These are phyloP conservation scores for Alternaria triticina DNA, from an alignment of 2,329 filamentous ascomycete species.

Conservation along the genomic window DNA sequence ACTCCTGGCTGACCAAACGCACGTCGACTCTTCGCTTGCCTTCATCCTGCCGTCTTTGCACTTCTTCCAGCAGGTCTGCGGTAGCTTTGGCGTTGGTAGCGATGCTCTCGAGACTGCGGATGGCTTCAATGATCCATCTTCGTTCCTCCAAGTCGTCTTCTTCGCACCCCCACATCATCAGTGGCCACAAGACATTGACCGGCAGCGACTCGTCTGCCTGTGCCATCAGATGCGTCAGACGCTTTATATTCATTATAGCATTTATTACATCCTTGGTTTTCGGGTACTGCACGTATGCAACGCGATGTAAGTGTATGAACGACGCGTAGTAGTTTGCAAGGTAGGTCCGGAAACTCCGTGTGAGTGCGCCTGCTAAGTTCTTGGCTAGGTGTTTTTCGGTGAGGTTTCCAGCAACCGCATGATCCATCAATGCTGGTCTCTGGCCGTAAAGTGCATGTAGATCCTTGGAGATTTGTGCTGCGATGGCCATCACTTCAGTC, in stretches of 20 bases:
- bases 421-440: conserved; percentile 62
- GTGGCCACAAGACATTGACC: conserved; percentile 64
- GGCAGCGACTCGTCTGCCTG: conserved; percentile 57
- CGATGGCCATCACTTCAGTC: conserved; percentile 64
- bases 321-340: conserved; percentile 64
- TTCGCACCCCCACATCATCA: conserved; percentile 63
- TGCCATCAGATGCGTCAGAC: conserved; percentile 55
- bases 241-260: conserved; percentile 59
- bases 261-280: conserved; percentile 58
- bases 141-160: conserved; percentile 58
- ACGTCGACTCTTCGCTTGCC: conserved; percentile 48
- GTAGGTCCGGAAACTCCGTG: conserved; percentile 62
- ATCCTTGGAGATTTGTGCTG: conserved; percentile 58
- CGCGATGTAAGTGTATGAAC: conserved; percentile 63
- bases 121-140: conserved; percentile 59
- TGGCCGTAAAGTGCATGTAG: conserved; percentile 59
- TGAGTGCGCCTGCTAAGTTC: conserved; percentile 59
- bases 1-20: conserved; percentile 48
- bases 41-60: conserved; percentile 48
- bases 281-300: conserved; percentile 62
- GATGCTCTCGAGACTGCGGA: conserved; percentile 50
- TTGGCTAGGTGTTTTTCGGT: conserved; percentile 57
- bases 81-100: conserved; percentile 51
- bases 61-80: conserved; percentile 50
- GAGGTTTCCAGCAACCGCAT: conserved; percentile 60